These are phyloP conservation scores for Cyberlindnera xylosilytica DNA, from an alignment of 805 yeast species.

Conservation along the genomic window DNA sequence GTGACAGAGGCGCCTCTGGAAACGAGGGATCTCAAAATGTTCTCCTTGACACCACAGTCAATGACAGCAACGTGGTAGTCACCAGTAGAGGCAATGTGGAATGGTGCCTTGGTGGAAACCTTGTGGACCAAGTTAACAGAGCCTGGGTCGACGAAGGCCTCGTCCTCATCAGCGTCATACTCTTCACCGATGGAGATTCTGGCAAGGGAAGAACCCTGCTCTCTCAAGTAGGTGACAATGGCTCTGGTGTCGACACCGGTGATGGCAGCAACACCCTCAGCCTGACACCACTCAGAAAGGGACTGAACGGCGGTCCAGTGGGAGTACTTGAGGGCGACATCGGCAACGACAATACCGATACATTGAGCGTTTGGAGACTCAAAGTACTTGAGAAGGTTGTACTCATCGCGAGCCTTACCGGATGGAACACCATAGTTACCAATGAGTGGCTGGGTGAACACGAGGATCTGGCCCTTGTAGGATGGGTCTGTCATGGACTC, in stretches of 20 bases:
- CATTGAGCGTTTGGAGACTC: constrained; percentile 92
- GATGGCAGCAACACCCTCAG: constrained; percentile 94
- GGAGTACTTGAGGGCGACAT: constrained; percentile 92
- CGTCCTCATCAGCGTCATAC: constrained; percentile 88
- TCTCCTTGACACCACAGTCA: constrained; percentile 98
- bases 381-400: constrained; percentile 80
- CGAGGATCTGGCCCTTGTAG: constrained; percentile 93
- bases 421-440: constrained; percentile 99
- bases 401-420: constrained; percentile 74
- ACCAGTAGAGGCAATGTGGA: constrained; percentile 70
- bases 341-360: constrained; percentile 93
- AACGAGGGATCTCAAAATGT: constrained; percentile 89
- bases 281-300: constrained; percentile 90
- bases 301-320: constrained; percentile 99
- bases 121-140: constrained; percentile 84
- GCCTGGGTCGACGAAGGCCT: constrained; percentile 89
- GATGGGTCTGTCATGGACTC: constrained; percentile 99
- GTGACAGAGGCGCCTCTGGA: constrained; percentile 95
- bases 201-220: constrained; percentile 92
- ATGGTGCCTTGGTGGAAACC: constrained; percentile 94
- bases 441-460: constrained; percentile 94
- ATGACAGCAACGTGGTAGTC: constrained; percentile 83
- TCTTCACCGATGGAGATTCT: constrained; percentile 87
- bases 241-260: constrained; percentile 98
- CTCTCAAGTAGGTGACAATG: constrained; percentile 88